Evolutionary conservation across 78 protist genomes (phyloP), one percentile per base, ranked within the genome.

Genomic region (Trichosphaerium sp.): DNA sequence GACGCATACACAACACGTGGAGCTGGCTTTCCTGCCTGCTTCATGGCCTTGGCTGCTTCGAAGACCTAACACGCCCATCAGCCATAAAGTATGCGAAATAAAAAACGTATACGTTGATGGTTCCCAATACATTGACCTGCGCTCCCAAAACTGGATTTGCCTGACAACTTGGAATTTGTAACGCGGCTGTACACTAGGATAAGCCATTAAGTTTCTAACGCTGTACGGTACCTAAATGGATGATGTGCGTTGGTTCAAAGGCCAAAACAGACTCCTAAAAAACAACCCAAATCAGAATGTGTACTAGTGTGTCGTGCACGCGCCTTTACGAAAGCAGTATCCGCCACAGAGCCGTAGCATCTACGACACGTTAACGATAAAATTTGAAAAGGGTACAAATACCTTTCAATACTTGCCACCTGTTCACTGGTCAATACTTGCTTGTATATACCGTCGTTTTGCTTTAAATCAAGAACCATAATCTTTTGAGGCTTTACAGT

Each of bases 131-230:
- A 65, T 75, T 75, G 5, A 75, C 81, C 5, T 48, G 5, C 10
- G 73, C 71, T 18, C 81, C 81, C 0, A 75, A 32, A n/a, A 75
- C 61, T 5, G 81, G 81, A 44, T 75, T 75, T 23, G 41, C 67
- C 51, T 42, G 26, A 38, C 81, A 75, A 29, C 70, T 65, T 43
- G 81, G 81, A 3, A 75, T 75, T 49, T 75, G 81, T 11, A 75
- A 23, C 21, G 70, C 81, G 3, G 81, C 80, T 26, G 10, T 12
- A 12, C 31, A 55, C 7, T 35, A 12, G 7, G 10, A 55, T 35
- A 35, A 35, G 10, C 31, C 34, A 12, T 55, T 35, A 12, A 55
- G 7, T 12, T 55, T 55, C 31, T 35, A 12, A 55, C 10, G n/a
- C n/a, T n/a, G n/a, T 10, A 55, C 34, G 51, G 12, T 55, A 55